These are phyloP conservation scores for Setaria viridis DNA, from an alignment of 202 grass and related monocot genomes.

Conservation along the genomic window DNA sequence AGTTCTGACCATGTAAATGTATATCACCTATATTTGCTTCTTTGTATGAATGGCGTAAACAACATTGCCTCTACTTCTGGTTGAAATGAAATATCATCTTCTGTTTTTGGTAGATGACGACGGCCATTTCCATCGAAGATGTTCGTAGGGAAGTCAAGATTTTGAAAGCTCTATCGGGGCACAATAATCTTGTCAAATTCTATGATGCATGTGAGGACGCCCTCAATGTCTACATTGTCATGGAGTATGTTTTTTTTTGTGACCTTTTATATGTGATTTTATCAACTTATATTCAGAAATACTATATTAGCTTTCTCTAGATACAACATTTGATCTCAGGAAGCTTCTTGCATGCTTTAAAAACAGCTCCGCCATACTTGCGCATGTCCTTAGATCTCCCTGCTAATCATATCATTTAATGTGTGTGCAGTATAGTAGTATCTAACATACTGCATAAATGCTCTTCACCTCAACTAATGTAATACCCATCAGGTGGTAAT, in stretches of 20 bases:
- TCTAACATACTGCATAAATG: constrained; percentile 8
- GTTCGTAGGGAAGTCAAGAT: constrained; percentile 94
- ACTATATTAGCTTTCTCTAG: constrained; percentile 31
- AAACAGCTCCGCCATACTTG: background rate
- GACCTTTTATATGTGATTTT: constrained; percentile 51
- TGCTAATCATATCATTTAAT: constrained; percentile 23
- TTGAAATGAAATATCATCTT: constrained; percentile 14
- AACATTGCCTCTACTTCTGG: constrained; percentile 5
- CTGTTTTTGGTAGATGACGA: constrained; percentile 82
- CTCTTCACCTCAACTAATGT: constrained; percentile 23
- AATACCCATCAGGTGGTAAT: background rate
- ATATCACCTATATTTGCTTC: background rate
- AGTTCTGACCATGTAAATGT: background rate
- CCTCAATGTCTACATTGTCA: constrained; percentile 98
- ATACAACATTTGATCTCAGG: constrained; percentile 31
- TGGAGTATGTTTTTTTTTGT: constrained; percentile 91
- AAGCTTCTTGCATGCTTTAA: background rate
- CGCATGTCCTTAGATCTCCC: background rate
- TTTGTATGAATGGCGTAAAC: constrained; percentile 2
- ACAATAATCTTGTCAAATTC: constrained; percentile 93
- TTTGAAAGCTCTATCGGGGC: constrained; percentile 92
- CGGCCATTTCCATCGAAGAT: constrained; percentile 96
- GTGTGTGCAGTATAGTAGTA: background rate
- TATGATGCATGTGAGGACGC: constrained; percentile 99
- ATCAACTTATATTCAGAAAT: constrained; percentile 28